Base-by-base conservation (phyloP, 2,329 filamentous ascomycete genomes). In the Phyllosticta capitalensis region DNA sequence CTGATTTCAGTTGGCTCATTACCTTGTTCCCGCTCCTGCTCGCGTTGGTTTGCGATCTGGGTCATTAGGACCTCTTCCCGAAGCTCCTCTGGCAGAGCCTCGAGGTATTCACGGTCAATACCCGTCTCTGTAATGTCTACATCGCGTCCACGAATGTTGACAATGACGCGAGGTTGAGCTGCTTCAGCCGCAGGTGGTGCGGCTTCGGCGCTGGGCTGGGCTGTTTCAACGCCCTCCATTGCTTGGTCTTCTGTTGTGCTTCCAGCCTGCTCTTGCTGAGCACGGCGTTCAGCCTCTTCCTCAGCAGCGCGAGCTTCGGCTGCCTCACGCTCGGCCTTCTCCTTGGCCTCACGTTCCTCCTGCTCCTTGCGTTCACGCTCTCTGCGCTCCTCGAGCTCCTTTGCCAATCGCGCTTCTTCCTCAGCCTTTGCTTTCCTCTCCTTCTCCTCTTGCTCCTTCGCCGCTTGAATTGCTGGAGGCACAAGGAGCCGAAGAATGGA, bases 11-110 rank as follows among this genome's bases (percentile, higher is more conserved):
- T 88, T 33, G 89, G 85, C 67, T 91, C 86, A 61, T 92, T 89
- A 19, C 84, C 83, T 74, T 63, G 55, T 10, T 62, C 61, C n/a
- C 58, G 58, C 20, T 90, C 89, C 71, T 94, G 85, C 7, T 88
- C 88, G 63, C 92, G 85, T 65, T 92, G 84, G 64, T 90, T 86
- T 56, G 89, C 90, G 63, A 96, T 83, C 61, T 95, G 91, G 63
- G 92, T 86, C 71, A 95, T 90, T 64, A 99, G 89, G 54, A 99
- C 94, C 71, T 99, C 94, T 72, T 97, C 92, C 52, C 94, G 83
- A 69, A 97, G 86, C 62, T 99, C 95, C 66, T 99, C 94, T 0
- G 94, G 94, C n/a, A 99, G 78, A n/a, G 92, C 95, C 61, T 94
- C 90, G 6, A 99, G 83, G 73, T 96, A 99, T 60, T 95, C 92